A percentile compares a stretch with the other conserved stretches of the same genome.
phyloP scores from a whole-genome alignment of 2,329 filamentous ascomycete genomes.

The Diaporthe velutina region DNA sequence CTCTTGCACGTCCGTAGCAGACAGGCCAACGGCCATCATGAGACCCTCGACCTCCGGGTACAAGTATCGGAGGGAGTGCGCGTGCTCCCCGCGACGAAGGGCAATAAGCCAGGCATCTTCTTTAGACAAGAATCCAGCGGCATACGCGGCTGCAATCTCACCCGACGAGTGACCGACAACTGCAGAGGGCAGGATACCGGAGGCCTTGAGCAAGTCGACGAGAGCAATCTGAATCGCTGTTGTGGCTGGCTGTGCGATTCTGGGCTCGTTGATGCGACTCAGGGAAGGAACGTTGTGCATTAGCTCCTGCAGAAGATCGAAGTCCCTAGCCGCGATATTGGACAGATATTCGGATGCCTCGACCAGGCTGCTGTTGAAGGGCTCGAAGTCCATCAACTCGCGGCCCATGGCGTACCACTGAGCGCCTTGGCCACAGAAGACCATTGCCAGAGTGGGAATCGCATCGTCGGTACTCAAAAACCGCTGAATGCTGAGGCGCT shows the following conservation, averaged over 20 bases:
- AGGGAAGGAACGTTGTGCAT: constrained; percentile 10
- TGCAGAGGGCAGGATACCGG: constrained; percentile 33
- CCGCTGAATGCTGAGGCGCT: constrained; percentile 19
- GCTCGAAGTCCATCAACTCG: constrained; percentile 49
- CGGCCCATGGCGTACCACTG: constrained; percentile 55
- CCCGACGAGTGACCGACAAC: constrained; percentile 62
- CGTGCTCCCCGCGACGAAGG: constrained; percentile 55
- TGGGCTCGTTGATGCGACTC: constrained; percentile 36
- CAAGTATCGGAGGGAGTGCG: constrained; percentile 46
- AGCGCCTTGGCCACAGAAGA: constrained; percentile 54
- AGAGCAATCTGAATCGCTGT: constrained; percentile 43
- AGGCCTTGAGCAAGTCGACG: constrained; percentile 43
- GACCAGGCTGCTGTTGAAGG: constrained; percentile 46
- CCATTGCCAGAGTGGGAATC: constrained; percentile 43
- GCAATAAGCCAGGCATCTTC: constrained; percentile 57
- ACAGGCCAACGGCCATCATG: constrained; percentile 58
- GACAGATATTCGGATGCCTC: constrained; percentile 48
- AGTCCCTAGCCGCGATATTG: constrained; percentile 41
- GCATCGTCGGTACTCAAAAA: constrained; percentile 25
- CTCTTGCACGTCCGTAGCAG: constrained; percentile 43
- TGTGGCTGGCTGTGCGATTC: constrained; percentile 38
- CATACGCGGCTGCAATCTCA: constrained; percentile 61
- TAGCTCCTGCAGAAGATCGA: constrained; percentile 43
- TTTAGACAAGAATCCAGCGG: constrained; percentile 51
- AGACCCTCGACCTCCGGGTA: constrained; percentile 49